Percentiles rank a stretch among this genome's conserved stretches.
Evolutionary conservation across 768 basidiomycete genomes (phyloP).

Genomic region (Epithele typhae): DNA sequence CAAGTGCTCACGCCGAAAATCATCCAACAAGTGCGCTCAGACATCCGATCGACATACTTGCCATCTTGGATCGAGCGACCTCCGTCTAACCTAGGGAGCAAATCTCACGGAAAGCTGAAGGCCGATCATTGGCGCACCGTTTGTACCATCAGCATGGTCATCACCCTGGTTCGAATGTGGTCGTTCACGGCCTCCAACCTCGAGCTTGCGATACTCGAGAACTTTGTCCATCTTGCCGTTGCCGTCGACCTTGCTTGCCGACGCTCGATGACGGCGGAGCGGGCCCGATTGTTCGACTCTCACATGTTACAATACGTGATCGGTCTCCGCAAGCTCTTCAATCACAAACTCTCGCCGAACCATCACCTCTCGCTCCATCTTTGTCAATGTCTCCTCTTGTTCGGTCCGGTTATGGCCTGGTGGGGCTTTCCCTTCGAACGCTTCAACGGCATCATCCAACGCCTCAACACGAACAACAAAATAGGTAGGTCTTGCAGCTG

Average conservation of each 20-base stretch:
- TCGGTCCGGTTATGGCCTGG: slow-evolving; percentile 26
- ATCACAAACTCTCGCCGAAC: slow-evolving; percentile 23
- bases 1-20: no score
- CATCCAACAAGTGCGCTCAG: neutral
- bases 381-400: slow-evolving; percentile 19
- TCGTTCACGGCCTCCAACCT: slow-evolving; percentile 6
- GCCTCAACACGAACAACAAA: slow-evolving; percentile 22
- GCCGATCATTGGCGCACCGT: slow-evolving; percentile 31
- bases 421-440: slow-evolving; percentile 27
- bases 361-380: slow-evolving; percentile 32
- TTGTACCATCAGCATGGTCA: slow-evolving; percentile 28
- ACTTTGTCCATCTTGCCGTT: slow-evolving; percentile 25
- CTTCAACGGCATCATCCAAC: slow-evolving; percentile 24
- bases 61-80: slow-evolving; percentile 16
- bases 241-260: slow-evolving; percentile 21
- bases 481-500: neutral
- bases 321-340: slow-evolving; percentile 18
- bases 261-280: neutral
- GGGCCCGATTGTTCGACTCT: slow-evolving; percentile 4
- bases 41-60: neutral
- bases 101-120: slow-evolving; percentile 15
- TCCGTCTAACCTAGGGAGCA: slow-evolving; percentile 11
- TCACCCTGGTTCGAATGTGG: slow-evolving; percentile 36
- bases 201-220: slow-evolving; percentile 18
- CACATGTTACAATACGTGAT: slow-evolving; percentile 19